phyloP scores from a whole-genome alignment of 192 early-diverging fungal genomes.

The Coemansia sp. region DNA sequence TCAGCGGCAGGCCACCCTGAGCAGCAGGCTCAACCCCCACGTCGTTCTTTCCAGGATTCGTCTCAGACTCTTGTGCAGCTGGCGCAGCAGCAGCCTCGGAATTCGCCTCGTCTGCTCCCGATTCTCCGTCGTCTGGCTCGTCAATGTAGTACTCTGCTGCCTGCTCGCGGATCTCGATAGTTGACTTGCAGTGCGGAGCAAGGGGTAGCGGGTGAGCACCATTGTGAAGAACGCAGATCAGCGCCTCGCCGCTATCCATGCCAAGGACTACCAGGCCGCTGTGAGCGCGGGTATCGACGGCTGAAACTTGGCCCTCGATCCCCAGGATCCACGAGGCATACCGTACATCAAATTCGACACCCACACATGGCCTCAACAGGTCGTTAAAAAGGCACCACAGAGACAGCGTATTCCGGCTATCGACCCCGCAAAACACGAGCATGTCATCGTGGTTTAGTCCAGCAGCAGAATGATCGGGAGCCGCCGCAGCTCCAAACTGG shows the following conservation, averaged over 20 bases:
- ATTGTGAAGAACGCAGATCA: conserved; percentile 23
- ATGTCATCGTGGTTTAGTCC: background rate
- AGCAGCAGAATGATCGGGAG: background rate
- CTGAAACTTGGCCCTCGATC: conserved; percentile 9
- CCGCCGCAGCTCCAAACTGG: background rate
- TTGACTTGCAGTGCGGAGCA: background rate
- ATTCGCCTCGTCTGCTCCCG: background rate
- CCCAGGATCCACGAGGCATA: conserved; percentile 27
- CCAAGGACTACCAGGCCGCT: conserved; percentile 37
- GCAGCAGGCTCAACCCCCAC: background rate
- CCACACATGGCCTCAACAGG: conserved; percentile 14
- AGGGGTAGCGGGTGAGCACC: background rate
- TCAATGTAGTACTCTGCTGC: conserved; percentile 16
- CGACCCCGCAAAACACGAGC: conserved; percentile 18
- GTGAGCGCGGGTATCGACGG: conserved; percentile 12
- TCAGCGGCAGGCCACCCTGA: background rate
- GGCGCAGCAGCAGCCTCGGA: background rate
- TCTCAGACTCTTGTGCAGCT: background rate
- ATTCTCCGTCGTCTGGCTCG: background rate
- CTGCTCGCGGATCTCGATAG: conserved; percentile 13
- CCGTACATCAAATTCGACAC: conserved; percentile 8
- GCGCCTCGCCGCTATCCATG: conserved; percentile 30
- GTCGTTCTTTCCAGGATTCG: background rate
- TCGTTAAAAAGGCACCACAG: conserved; percentile 25
- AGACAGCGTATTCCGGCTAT: conserved; percentile 10